phyloP scores from a whole-genome alignment of 768 basidiomycete species.

The Trametes punicea region DNA sequence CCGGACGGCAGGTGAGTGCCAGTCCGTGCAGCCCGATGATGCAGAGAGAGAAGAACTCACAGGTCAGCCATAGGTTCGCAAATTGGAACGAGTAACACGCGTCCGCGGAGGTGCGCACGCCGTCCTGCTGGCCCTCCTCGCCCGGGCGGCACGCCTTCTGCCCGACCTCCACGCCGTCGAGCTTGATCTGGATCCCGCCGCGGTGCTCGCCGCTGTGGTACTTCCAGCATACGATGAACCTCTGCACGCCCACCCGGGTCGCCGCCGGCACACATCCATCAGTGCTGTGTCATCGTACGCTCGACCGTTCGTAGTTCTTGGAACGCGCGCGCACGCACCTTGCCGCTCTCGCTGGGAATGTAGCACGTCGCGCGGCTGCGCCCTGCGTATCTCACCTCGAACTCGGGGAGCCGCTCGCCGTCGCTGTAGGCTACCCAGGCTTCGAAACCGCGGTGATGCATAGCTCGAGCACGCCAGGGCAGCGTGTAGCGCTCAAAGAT shows the following conservation, averaged over 20 bases:
- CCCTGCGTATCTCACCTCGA: not conserved
- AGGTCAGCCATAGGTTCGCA: not conserved
- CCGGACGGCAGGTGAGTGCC: not conserved
- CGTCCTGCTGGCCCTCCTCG: not conserved
- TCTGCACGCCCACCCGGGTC: not conserved
- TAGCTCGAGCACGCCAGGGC: not conserved
- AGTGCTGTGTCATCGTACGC: no score
- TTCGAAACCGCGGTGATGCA: not conserved
- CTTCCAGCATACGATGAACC: conserved; percentile 7
- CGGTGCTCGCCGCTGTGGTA: conserved; percentile 9
- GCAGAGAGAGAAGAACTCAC: not conserved
- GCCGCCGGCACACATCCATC: no score
- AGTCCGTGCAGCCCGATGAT: not conserved
- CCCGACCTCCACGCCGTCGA: conserved; percentile 7
- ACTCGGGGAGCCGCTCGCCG: conserved; percentile 1
- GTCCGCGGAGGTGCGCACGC: not conserved
- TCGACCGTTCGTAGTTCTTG: not conserved
- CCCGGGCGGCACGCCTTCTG: not conserved
- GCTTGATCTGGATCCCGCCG: not conserved
- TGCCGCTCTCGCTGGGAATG: conserved; percentile 12
- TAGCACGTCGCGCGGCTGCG: not conserved
- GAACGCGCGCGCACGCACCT: not conserved
- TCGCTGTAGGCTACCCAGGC: not conserved
- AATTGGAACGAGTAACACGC: conserved; percentile 14
- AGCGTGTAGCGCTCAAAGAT: no score